phyloP scores from a whole-genome alignment of 495 filamentous ascomycete genomes.

The Pseudoneurospora amorphoporcata region DNA sequence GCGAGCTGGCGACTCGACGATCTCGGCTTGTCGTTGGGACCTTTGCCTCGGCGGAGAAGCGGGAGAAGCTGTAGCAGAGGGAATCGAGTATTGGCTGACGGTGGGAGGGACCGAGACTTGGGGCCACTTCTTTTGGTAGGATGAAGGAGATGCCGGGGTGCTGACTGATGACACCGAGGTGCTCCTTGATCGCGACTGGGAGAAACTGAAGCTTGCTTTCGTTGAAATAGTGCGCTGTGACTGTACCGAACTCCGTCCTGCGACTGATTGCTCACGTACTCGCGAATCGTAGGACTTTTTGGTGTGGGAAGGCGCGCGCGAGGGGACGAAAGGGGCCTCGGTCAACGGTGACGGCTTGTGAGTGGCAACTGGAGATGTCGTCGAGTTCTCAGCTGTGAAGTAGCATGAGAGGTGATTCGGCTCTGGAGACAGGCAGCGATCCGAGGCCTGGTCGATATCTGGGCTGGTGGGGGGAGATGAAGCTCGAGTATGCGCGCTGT shows the following conservation, averaged over 20 bases:
- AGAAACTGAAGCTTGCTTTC: conserved; percentile 37
- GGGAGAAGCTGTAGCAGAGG: background rate
- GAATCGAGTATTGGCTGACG: conserved; percentile 19
- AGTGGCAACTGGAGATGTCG: conserved; percentile 22
- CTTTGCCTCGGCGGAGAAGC: conserved; percentile 4
- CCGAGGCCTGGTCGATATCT: conserved; percentile 56
- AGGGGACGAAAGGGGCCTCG: conserved; percentile 56
- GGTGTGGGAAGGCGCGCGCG: conserved; percentile 72
- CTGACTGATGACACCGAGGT: conserved; percentile 19
- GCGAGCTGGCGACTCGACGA: conserved; percentile 8
- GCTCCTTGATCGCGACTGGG: conserved; percentile 37
- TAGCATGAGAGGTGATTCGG: conserved; percentile 75
- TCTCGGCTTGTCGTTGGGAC: background rate
- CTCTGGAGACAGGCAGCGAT: conserved; percentile 47
- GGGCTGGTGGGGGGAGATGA: conserved; percentile 59
- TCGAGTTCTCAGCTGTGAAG: conserved; percentile 49
- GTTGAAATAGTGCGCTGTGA: conserved; percentile 31
- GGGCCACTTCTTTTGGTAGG: conserved; percentile 28
- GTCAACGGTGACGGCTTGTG: conserved; percentile 1
- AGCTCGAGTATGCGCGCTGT: conserved; percentile 46
- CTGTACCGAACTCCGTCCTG: conserved; percentile 38
- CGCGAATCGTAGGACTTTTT: conserved; percentile 51
- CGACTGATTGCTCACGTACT: conserved; percentile 53
- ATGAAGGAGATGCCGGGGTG: conserved; percentile 23
- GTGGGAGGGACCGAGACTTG: conserved; percentile 11